Conservation (phyloP, 2,329 filamentous ascomycete species). For the Pseudogymnoascus sp. region DNA sequence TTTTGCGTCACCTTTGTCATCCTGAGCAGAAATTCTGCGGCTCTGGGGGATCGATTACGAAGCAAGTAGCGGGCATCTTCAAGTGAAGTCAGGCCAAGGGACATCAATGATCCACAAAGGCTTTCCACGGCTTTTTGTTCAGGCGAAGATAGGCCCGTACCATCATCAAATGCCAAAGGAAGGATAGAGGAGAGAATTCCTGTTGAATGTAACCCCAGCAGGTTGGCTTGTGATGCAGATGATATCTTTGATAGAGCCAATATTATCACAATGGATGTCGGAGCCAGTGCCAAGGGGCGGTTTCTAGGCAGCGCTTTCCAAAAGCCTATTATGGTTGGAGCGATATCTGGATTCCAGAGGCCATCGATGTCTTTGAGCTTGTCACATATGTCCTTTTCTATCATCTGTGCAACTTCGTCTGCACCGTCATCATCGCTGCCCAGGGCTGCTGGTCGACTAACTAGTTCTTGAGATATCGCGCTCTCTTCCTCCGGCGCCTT, state of each 20-base stretch:
- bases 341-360: conserved; percentile 55
- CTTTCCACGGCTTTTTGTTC: conserved; percentile 56
- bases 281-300: conserved; percentile 37
- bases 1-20: conserved; percentile 68
- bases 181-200: conserved; percentile 63
- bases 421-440: conserved; percentile 16
- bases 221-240: conserved; percentile 63
- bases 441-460: neutral
- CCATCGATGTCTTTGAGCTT: conserved; percentile 45
- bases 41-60: conserved; percentile 42
- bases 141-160: conserved; percentile 42
- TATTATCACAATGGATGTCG: conserved; percentile 57
- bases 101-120: conserved; percentile 63
- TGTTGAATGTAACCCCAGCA: conserved; percentile 63
- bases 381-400: conserved; percentile 37
- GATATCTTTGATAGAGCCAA: conserved; percentile 33
- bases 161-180: conserved; percentile 49
- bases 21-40: conserved; percentile 64
- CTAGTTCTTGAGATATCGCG: neutral
- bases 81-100: conserved; percentile 70
- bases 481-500: neutral
- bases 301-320: conserved; percentile 55
- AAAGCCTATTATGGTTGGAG: conserved; percentile 54
- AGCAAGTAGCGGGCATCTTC: conserved; percentile 74
- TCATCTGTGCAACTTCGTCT: conserved; percentile 20